These are phyloP conservation scores for Penicillium atrosanguineum DNA, from an alignment of 495 filamentous ascomycete species.

Conservation along the genomic window DNA sequence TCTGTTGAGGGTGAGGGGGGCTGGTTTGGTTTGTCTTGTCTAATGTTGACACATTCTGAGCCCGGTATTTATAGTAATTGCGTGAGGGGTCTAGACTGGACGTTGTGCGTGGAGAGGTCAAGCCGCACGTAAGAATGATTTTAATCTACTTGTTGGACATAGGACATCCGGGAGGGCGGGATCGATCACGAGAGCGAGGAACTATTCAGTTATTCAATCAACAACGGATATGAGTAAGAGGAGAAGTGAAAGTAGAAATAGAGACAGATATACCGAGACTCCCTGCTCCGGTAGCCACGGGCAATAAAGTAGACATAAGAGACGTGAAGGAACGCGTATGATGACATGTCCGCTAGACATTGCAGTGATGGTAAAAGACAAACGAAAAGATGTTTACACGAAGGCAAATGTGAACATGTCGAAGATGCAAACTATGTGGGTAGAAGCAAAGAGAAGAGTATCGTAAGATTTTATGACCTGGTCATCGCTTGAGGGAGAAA, in stretches of 20 bases:
- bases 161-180: neutral
- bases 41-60: neutral
- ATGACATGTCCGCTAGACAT: constrained; percentile 20
- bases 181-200: neutral
- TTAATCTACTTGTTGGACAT: neutral
- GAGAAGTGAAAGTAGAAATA: neutral
- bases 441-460: constrained; percentile 5
- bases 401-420: constrained; percentile 16
- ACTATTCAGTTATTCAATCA: neutral
- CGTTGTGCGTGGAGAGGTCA: too few relatives aligned
- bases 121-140: too few relatives aligned
- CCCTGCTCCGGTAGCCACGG: constrained; percentile 22
- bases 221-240: neutral
- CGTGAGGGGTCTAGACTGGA: too few relatives aligned
- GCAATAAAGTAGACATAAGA: constrained; percentile 25
- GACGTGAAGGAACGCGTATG: constrained; percentile 23
- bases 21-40: neutral
- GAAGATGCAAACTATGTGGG: constrained; percentile 7
- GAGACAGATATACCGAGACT: constrained; percentile 17
- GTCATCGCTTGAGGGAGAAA: constrained; percentile 11
- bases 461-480: neutral
- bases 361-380: constrained; percentile 5
- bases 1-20: neutral
- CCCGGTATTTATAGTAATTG: too few relatives aligned
- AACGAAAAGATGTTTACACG: constrained; percentile 21